Conservation (phyloP, 2,329 filamentous ascomycete genomes). For the Curvularia sp. region DNA sequence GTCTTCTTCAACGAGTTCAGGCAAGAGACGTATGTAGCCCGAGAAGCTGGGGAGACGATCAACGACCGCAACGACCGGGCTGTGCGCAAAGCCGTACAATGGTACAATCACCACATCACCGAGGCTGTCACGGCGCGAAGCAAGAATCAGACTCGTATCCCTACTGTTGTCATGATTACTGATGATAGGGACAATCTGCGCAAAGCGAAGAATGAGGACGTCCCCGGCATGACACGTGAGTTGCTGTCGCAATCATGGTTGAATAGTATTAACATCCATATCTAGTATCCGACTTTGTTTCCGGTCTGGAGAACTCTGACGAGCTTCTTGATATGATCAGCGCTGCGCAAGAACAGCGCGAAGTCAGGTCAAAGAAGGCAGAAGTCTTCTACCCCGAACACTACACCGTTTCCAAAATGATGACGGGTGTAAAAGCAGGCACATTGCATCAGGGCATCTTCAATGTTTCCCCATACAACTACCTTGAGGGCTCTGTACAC, state of each 20-base stretch:
- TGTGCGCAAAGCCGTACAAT: constrained; percentile 82
- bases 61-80: constrained; percentile 97
- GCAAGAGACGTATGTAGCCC: constrained; percentile 83
- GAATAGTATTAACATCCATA: constrained; percentile 19
- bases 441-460: constrained; percentile 93
- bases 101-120: constrained; percentile 85
- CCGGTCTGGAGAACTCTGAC: constrained; percentile 81
- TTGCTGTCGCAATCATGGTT: not conserved
- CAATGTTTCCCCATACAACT: constrained; percentile 97
- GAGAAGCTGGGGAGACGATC: constrained; percentile 81
- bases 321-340: constrained; percentile 92
- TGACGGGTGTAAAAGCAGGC: constrained; percentile 89
- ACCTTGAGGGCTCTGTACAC: constrained; percentile 90
- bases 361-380: constrained; percentile 69
- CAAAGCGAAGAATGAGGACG: constrained; percentile 77
- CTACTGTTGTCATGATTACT: constrained; percentile 88
- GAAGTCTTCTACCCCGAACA: constrained; percentile 89
- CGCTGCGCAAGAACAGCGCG: constrained; percentile 73
- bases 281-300: constrained; percentile 74
- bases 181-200: constrained; percentile 88
- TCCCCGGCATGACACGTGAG: constrained; percentile 69
- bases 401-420: constrained; percentile 86
- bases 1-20: constrained; percentile 99
- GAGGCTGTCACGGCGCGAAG: constrained; percentile 63
- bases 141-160: constrained; percentile 64